Evolutionary conservation across 345 rosid species (phyloP), one percentile per base, ranked within the genome.

Genomic region (Hibiscus trionum): DNA sequence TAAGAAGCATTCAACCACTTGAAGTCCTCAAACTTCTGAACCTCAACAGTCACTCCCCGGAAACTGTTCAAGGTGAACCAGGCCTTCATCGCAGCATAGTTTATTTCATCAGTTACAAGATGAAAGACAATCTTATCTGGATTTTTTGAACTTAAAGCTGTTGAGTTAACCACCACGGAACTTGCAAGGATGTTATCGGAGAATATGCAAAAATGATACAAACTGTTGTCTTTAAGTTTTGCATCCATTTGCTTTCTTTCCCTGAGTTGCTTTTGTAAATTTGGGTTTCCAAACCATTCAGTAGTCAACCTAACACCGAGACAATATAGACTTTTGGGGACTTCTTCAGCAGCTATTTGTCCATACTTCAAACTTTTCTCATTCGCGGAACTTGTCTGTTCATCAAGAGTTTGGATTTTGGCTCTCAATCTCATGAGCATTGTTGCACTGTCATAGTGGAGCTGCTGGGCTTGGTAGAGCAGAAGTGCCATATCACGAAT

Each of bases 301-400:
- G 91, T 83, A 3, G 98, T 86, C 73, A 93, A 73, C 75, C 82
- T 86, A 75, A 93, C 88, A 60, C 97, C 98, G 50, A 93, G 88
- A 79, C 98, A 93, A 79, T 89, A 93, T 16, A 93, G 85, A 76
- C 98, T 91, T 82, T 93, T 93, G 4, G 98, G 98, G 27, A 89
- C 91, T 80, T 91, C 97, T 78, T 93, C 98, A 2, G 98, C 97
- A 72, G 98, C 98, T 60, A 93, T 91, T 81, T 93, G 98, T n/a
- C 96, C 97, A 67, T 84, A 91, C 80, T 93, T 93, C 11, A 93
- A 84, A 73, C 97, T 93, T 76, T 91, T 93, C 76, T 91, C 98
- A 10, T 39, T 84, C 58, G 89, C 79, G 27, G 87, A 79, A 77
- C 83, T 76, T 91, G 83, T 84, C 78, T 91, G 91, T 69, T 93